A percentile compares a stretch with the other conserved stretches of the same genome.
Evolutionary conservation across 345 rosid species (phyloP).

Genomic region (Pistacia vera): DNA sequence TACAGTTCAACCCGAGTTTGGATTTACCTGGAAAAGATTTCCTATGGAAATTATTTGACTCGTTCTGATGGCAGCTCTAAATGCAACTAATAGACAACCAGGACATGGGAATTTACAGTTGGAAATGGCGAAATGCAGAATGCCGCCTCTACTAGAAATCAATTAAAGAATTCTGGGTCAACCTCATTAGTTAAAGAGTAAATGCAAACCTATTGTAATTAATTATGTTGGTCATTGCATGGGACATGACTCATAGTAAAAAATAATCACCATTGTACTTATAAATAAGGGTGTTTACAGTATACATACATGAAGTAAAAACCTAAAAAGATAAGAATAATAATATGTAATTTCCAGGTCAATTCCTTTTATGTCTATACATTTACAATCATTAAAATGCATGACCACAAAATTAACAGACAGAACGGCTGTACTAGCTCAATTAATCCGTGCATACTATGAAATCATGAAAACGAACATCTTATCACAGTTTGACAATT

Average conservation of each 20-base stretch:
- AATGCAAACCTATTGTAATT: not conserved
- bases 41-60: constrained; percentile 17
- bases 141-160: not conserved
- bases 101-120: not conserved
- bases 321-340: not conserved
- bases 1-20: constrained; percentile 10
- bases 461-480: not conserved
- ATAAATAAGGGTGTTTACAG: not conserved
- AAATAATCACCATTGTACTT: not conserved
- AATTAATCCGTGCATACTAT: not conserved
- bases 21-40: constrained; percentile 23
- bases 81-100: not conserved
- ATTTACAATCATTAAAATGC: not conserved
- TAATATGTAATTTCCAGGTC: not conserved
- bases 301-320: not conserved
- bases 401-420: not conserved
- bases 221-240: not conserved
- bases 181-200: not conserved
- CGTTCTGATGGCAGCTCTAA: not conserved
- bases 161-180: not conserved
- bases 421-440: not conserved
- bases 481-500: not conserved
- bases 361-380: not conserved
- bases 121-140: not conserved
- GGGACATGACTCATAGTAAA: not conserved